A percentile compares a stretch with the other conserved stretches of the same genome.
phyloP scores from a whole-genome alignment of 1,284 basidiomycete genomes.

The Apiotrichum akiyoshidainum region DNA sequence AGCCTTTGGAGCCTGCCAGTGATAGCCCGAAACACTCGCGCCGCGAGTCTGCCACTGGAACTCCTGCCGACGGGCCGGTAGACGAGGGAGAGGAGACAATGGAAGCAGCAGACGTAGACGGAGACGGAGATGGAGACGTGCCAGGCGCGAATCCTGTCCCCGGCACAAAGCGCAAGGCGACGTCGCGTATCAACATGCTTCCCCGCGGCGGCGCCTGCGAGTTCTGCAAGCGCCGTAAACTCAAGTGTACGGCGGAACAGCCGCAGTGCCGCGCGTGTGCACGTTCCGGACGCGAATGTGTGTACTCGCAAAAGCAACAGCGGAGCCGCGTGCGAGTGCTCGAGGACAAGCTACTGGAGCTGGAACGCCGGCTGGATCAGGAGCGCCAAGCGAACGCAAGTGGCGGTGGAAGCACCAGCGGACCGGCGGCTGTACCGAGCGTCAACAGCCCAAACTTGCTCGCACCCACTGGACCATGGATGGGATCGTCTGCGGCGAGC shows the following conservation, averaged over 20 bases:
- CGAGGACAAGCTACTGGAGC: conserved; percentile 46
- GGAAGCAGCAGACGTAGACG: neutral
- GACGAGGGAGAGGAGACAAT: neutral
- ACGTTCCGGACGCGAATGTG: conserved; percentile 40
- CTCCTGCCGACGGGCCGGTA: too few relatives aligned
- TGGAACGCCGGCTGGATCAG: conserved; percentile 32
- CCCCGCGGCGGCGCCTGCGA: conserved; percentile 49
- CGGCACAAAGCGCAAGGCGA: conserved; percentile 37
- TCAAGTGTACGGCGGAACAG: conserved; percentile 47
- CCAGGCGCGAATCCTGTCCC: neutral
- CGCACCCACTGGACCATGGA: neutral
- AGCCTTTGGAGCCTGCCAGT: too few relatives aligned
- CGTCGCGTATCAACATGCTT: conserved; percentile 44
- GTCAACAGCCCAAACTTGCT: neutral
- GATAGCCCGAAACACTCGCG: too few relatives aligned
- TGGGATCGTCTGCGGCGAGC: neutral
- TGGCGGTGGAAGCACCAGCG: neutral
- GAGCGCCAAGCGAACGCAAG: conserved; percentile 1
- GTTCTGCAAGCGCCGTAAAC: conserved; percentile 50
- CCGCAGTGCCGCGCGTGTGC: conserved; percentile 43
- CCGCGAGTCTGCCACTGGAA: too few relatives aligned
- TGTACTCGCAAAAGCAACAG: conserved; percentile 49
- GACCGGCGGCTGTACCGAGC: neutral
- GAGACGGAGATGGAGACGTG: neutral
- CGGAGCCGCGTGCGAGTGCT: conserved; percentile 41